Conservation (phyloP, 2,329 filamentous ascomycete genomes). For the Sordariomycetes sp. region DNA sequence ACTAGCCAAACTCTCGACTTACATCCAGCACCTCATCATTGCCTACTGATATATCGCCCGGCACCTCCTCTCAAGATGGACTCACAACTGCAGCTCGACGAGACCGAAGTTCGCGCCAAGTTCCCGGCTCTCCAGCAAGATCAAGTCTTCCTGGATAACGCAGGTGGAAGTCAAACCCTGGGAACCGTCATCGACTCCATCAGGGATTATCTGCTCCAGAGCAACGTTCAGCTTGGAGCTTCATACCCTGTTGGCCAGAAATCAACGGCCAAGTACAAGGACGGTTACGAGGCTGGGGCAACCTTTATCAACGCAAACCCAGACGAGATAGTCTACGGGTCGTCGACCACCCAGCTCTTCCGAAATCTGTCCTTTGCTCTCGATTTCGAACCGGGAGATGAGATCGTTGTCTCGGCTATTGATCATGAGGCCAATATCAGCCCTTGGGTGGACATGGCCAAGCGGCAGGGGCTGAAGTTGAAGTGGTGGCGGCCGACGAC, state of each 20-base stretch:
- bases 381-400: slow-evolving; percentile 44
- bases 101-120: slow-evolving; percentile 43
- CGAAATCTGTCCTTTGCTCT: slow-evolving; percentile 57
- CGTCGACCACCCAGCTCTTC: slow-evolving; percentile 68
- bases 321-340: slow-evolving; percentile 63
- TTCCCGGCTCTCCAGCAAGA: slow-evolving; percentile 61
- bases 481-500: slow-evolving; percentile 59
- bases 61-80: no score
- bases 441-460: slow-evolving; percentile 62
- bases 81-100: no score
- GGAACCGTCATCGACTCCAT: slow-evolving; percentile 58
- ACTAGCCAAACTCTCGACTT: no score
- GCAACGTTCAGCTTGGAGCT: slow-evolving; percentile 69
- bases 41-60: no score
- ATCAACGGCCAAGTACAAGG: slow-evolving; percentile 49
- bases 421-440: slow-evolving; percentile 75
- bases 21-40: no score
- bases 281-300: slow-evolving; percentile 56
- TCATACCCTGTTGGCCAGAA: slow-evolving; percentile 52
- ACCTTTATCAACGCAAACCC: slow-evolving; percentile 59
- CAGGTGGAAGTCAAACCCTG: slow-evolving; percentile 64
- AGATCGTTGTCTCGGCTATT: slow-evolving; percentile 61
- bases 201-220: slow-evolving; percentile 53
- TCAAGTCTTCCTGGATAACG: slow-evolving; percentile 71
- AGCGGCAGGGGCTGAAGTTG: slow-evolving; percentile 47